Evolutionary conservation across 2,329 filamentous ascomycete species (phyloP).

Genomic region (Clarireedia monteithiana): DNA sequence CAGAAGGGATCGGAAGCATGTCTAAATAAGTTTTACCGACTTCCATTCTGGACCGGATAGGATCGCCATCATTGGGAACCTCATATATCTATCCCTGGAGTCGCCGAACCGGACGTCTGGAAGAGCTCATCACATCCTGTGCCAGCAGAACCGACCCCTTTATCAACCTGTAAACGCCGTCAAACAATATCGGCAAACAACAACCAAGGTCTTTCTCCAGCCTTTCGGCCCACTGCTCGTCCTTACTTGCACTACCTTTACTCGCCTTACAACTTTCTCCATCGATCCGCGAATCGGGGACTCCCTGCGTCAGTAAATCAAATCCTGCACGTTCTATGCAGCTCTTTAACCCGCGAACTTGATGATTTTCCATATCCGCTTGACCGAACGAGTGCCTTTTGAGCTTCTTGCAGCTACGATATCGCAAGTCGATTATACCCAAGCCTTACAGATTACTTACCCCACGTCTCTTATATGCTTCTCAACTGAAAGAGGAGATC

Average conservation of each 20-base stretch:
- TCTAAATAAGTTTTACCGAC: too few relatives aligned
- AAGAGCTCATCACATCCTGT: too few relatives aligned
- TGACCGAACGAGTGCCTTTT: slow-evolving; percentile 1
- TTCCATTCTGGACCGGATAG: too few relatives aligned
- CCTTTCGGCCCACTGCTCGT: neutral
- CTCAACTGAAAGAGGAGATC: neutral
- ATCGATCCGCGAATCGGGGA: neutral
- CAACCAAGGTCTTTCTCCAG: neutral
- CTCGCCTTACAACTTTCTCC: neutral
- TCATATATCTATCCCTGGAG: too few relatives aligned
- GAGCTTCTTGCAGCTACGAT: neutral
- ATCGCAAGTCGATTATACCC: neutral
- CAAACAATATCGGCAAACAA: neutral
- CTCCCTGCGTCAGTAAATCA: neutral
- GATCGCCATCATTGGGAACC: too few relatives aligned
- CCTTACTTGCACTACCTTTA: neutral
- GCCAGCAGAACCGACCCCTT: too few relatives aligned
- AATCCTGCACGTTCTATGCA: too few relatives aligned
- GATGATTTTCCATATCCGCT: slow-evolving; percentile 2
- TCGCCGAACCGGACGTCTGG: too few relatives aligned
- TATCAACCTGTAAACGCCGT: too few relatives aligned
- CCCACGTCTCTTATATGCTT: neutral
- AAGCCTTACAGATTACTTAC: neutral
- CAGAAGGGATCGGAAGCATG: too few relatives aligned
- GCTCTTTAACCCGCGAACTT: neutral